phyloP scores from a whole-genome alignment of 2,329 filamentous ascomycete species.

The Neonectria punicea region DNA sequence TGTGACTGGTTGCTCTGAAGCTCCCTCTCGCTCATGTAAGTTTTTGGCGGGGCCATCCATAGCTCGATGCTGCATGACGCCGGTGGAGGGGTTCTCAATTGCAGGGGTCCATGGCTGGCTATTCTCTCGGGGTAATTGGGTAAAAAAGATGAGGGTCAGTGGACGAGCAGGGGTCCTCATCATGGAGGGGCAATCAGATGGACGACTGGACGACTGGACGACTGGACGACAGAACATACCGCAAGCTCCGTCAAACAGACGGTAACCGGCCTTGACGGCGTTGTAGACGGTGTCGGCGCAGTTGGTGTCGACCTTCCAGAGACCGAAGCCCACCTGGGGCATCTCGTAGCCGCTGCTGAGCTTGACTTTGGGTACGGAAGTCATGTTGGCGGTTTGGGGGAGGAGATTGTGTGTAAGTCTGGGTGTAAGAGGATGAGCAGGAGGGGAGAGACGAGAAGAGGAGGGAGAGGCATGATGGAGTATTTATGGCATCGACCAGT shows the following conservation, averaged over 20 bases:
- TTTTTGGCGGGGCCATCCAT: not conserved
- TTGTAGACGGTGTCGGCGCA: conserved; percentile 83
- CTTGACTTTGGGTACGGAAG: conserved; percentile 61
- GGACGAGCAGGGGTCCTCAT: conserved; percentile 4
- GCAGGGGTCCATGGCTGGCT: conserved; percentile 39
- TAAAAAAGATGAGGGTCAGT: conserved; percentile 21
- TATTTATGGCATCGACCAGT: conserved; percentile 26
- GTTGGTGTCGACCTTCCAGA: conserved; percentile 85
- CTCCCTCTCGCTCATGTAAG: not conserved
- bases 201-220: too few species aligned
- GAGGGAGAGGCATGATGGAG: conserved; percentile 14
- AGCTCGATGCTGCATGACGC: conserved; percentile 18
- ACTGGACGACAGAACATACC: conserved; percentile 61
- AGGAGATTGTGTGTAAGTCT: conserved; percentile 5
- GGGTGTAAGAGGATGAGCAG: conserved; percentile 14
- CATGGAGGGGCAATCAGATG: conserved; percentile 13
- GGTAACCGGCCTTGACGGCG: conserved; percentile 72
- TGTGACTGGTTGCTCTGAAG: not conserved
- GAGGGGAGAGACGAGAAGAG: conserved; percentile 8
- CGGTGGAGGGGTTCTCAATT: conserved; percentile 32
- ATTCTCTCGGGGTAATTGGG: conserved; percentile 40
- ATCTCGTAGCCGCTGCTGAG: conserved; percentile 74
- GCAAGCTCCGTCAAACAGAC: conserved; percentile 69
- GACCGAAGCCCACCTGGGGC: conserved; percentile 80
- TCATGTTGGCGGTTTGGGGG: conserved; percentile 45